Evolutionary conservation across 148 eudicot genomes (phyloP), one percentile per base, ranked within the genome.

Genomic region (Spergularia marina): DNA sequence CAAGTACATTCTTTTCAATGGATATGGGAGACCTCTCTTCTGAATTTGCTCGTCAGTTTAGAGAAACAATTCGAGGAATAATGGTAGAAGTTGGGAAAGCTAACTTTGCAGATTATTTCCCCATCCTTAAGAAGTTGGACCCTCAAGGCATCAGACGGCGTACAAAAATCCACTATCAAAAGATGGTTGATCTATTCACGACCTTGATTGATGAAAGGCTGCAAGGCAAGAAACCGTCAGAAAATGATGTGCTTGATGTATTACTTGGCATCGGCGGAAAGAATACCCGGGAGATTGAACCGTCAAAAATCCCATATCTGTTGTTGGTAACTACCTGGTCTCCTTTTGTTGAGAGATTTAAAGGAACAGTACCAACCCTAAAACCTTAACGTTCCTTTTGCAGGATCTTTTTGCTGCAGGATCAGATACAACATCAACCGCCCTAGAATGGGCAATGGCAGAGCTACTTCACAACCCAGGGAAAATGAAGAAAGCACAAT

Each of bases 81-180:
- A 75, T 86, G 83, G 77, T 70, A 53, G 86, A 70, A 54, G 74
- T 74, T 0, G 91, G 87, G 5, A 85, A 79, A 41, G 87, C 88
- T 4, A 86, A 90, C 65, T 64, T 86, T 16, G 91, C 77, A 20
- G 88, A 90, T 75, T 83, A 71, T 68, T 89, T 86, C 74, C 91
- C 88, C 0, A n/a, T 71, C 9, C 77, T 87, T 21, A 63, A 47
- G 36, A 80, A 53, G 74, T 13, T 86, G 1, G 88, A 90, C 57
- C 87, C 83, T 1, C 89, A 76, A 56, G 86, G 90, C 0, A 70
- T 81, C 23, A 73, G 81, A 65, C 72, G 82, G 0, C 83, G 78
- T 2, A 60, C 72, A 74, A 58, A 13, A 0, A 15, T 68, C 10
- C 61, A 79, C 60, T 66, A 61, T 11, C 58, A 44, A 0, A 80